Evolutionary conservation across 1,139 yeast species (phyloP), one percentile per base, ranked within the genome.

Genomic region (Kodamaea sp.): DNA sequence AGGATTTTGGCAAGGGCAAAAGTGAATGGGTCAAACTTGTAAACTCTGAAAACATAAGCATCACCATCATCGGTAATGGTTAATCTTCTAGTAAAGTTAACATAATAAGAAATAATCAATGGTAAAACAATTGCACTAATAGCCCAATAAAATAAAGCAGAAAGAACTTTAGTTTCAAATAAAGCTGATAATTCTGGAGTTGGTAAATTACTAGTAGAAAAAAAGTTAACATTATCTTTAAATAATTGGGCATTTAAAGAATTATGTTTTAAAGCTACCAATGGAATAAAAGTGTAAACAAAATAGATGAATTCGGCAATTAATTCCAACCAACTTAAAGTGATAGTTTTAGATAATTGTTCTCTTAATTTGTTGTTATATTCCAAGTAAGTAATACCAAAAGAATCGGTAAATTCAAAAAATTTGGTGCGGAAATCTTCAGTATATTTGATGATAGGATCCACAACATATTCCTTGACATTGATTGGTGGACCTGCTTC

Each of bases 21-120:
- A 42, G 75, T 65, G 48, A 79, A 70, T 28, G 85, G 84, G 57
- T 80, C 86, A 55, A 61, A 70, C 40, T 57, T 60, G 60, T 67
- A 68, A 38, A 73, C 74, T 48, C 73, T 67, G 44, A 64, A 70
- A 37, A 64, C 57, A 29, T 60, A 59, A 3, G 47, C 52, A 24
- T 48, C 46, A 27, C 45, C 52, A 35, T 53, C 58, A 20, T 47
- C 57, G 29, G 47, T 44, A 25, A 47, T 49, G 43, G 70, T 61
- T 42, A 70, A 59, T 62, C 75, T 63, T 51, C 73, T 67, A 42
- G 79, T 64, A 57, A 78, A 78, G 58, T 78, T 78, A 51, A 78
- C 53, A 58, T 72, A 78, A 60, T 73, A 77, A 25, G 81, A 70
- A 24, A 62, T 49, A 29, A 67, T 38, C 49, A 70, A 56, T 24